Percentiles rank a stretch among this genome's conserved stretches.
These are phyloP conservation scores for Cochlearia excelsa DNA, from an alignment of 345 rosid genomes.

Conservation along the genomic window DNA sequence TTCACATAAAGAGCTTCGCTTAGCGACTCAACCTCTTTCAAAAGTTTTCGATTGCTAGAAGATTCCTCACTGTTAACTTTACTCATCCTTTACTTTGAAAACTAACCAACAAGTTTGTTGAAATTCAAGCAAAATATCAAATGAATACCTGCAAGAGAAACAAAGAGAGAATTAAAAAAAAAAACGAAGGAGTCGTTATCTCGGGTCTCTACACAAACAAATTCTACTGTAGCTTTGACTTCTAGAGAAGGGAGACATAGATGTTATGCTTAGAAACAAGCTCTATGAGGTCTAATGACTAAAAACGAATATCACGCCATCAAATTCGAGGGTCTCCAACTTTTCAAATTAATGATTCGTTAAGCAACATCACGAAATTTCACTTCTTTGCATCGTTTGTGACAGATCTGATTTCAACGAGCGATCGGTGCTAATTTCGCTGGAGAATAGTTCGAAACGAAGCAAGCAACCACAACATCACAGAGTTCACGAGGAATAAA, in stretches of 20 bases:
- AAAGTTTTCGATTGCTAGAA: conserved; percentile 52
- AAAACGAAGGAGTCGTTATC: too few relatives aligned
- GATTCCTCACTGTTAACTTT: conserved; percentile 51
- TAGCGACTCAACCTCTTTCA: conserved; percentile 71
- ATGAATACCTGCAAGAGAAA: conserved; percentile 8
- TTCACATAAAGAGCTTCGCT: conserved; percentile 71
- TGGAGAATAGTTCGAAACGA: not conserved
- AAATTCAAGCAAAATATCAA: too few relatives aligned
- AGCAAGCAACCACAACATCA: conserved; percentile 27
- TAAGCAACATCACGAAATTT: not conserved
- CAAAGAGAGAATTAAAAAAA: too few relatives aligned
- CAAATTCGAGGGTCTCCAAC: conserved; percentile 7
- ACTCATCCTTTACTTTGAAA: conserved; percentile 42
- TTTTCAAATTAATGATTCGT: not conserved
- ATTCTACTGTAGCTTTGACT: conserved; percentile 20
- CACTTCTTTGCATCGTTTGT: not conserved
- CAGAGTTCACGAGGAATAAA: not conserved
- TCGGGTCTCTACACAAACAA: too few relatives aligned
- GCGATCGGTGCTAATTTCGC: conserved; percentile 6
- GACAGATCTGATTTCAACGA: conserved; percentile 19
- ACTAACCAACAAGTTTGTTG: conserved; percentile 12
- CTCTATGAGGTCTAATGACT: conserved; percentile 8
- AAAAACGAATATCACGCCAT: conserved; percentile 3
- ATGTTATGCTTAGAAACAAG: conserved; percentile 1
- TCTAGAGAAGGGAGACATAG: conserved; percentile 1